A percentile compares a stretch with the other conserved stretches of the same genome.
Evolutionary conservation across 306 rosid genomes (phyloP).

Genomic region (Lotus japonicus): DNA sequence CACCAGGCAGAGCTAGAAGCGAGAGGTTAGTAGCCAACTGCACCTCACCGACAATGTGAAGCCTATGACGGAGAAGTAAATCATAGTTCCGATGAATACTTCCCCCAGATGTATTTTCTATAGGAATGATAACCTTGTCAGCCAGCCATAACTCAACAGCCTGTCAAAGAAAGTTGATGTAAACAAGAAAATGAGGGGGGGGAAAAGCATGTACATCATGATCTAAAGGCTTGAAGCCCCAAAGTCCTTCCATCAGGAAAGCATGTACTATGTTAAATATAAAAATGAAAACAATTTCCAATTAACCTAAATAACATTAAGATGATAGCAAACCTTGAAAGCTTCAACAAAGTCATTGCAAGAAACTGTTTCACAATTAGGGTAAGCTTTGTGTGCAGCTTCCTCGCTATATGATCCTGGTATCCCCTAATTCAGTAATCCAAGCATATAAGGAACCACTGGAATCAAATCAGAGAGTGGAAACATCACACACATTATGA

Average conservation of each 20-base stretch:
- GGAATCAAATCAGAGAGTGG: background rate
- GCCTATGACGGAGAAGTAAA: constrained; percentile 76
- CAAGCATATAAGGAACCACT: constrained; percentile 23
- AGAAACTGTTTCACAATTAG: constrained; percentile 58
- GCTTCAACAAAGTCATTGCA: constrained; percentile 64
- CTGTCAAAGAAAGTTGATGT: constrained; percentile 13
- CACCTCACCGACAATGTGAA: constrained; percentile 77
- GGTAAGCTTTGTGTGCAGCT: constrained; percentile 69
- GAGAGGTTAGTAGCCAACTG: constrained; percentile 50
- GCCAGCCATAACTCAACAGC: constrained; percentile 75
- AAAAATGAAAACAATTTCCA: background rate
- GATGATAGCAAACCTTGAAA: constrained; percentile 46
- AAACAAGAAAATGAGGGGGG: background rate
- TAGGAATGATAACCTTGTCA: constrained; percentile 60
- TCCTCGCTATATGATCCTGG: constrained; percentile 65
- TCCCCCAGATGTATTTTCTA: constrained; percentile 69
- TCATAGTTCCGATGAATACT: constrained; percentile 75
- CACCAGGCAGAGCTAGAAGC: constrained; percentile 69
- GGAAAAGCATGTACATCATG: too few relatives aligned
- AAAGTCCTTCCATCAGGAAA: background rate
- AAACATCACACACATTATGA: constrained; percentile 13
- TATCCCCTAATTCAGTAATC: constrained; percentile 47
- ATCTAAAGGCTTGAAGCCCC: constrained; percentile 8
- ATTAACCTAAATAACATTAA: background rate
- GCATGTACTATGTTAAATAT: background rate